A percentile compares a stretch with the other conserved stretches of the same genome.
Conservation (phyloP, 352 stramenopile genomes). For the Globisporangium recalcitrans region DNA sequence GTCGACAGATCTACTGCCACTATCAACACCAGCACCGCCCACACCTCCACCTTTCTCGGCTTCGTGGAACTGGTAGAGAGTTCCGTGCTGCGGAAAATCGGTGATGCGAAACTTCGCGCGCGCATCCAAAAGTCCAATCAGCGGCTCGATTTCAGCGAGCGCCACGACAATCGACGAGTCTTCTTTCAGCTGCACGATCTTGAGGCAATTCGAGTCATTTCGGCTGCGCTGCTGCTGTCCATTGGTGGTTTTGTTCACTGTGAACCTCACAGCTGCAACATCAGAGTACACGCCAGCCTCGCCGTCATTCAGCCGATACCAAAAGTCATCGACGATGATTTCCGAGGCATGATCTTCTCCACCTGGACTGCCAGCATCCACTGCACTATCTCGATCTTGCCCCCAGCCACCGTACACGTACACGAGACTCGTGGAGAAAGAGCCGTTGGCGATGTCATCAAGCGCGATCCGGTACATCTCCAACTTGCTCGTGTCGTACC, state of each 20-base stretch:
- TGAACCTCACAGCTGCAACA: conserved; percentile 10
- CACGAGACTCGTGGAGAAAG: conserved; percentile 43
- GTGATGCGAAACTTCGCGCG: conserved; percentile 32
- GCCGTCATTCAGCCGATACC: conserved; percentile 47
- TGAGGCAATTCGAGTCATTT: conserved; percentile 4
- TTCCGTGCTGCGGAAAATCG: conserved; percentile 32
- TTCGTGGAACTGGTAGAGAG: conserved; percentile 46
- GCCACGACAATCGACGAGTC: conserved; percentile 36
- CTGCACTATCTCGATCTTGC: neutral
- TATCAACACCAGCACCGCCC: neutral
- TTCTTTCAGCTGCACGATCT: conserved; percentile 42
- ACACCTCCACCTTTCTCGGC: neutral
- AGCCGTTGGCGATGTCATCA: conserved; percentile 16
- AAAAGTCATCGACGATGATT: conserved; percentile 34
- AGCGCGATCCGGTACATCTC: conserved; percentile 28
- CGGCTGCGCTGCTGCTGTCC: neutral
- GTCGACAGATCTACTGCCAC: neutral
- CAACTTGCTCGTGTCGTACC: conserved; percentile 13
- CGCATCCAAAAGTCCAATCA: conserved; percentile 27
- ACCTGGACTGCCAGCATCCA: neutral
- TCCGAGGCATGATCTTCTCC: neutral
- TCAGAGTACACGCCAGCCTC: conserved; percentile 20
- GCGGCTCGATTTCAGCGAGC: conserved; percentile 36
- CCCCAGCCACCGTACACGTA: conserved; percentile 39
- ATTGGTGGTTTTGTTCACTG: conserved; percentile 1